phyloP scores from a whole-genome alignment of 768 basidiomycete species.

The Austroboletus eburneus region DNA sequence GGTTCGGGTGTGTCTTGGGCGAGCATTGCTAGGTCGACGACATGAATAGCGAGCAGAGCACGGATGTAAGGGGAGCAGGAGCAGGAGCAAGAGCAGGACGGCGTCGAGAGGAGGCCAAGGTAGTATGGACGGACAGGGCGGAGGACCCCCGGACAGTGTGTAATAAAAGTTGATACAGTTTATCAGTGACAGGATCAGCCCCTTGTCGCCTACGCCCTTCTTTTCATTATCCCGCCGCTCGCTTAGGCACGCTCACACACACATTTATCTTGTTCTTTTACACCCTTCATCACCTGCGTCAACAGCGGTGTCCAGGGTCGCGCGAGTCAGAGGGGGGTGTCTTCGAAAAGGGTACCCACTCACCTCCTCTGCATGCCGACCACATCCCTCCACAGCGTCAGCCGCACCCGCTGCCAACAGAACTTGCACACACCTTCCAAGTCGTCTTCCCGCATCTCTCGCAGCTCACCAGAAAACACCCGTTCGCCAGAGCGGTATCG shows the following conservation, averaged over 20 bases:
- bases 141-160: conserved; percentile 30
- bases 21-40: conserved; percentile 23
- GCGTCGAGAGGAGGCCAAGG: conserved; percentile 12
- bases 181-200: conserved; percentile 7
- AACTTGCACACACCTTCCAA: conserved; percentile 54
- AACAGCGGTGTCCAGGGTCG: conserved; percentile 27
- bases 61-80: conserved; percentile 4
- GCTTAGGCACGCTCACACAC: conserved; percentile 22
- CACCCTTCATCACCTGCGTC: conserved; percentile 45
- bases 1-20: conserved; percentile 25
- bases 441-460: conserved; percentile 62
- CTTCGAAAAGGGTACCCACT: conserved; percentile 39
- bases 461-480: conserved; percentile 58
- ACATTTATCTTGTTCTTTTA: conserved; percentile 49
- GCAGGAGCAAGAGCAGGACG: conserved; percentile 17
- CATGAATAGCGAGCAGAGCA: conserved; percentile 22
- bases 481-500: conserved; percentile 40
- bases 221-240: conserved; percentile 11
- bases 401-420: conserved; percentile 23
- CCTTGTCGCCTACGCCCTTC: conserved; percentile 6
- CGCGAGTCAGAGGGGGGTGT: too few species aligned
- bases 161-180: conserved; percentile 15
- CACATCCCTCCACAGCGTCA: conserved; percentile 55
- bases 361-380: conserved; percentile 60
- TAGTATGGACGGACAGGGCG: background rate